A percentile compares a stretch with the other conserved stretches of the same genome.
Evolutionary conservation across 1,139 yeast species (phyloP).

Genomic region (Lodderomyces pseudojiufengensis): DNA sequence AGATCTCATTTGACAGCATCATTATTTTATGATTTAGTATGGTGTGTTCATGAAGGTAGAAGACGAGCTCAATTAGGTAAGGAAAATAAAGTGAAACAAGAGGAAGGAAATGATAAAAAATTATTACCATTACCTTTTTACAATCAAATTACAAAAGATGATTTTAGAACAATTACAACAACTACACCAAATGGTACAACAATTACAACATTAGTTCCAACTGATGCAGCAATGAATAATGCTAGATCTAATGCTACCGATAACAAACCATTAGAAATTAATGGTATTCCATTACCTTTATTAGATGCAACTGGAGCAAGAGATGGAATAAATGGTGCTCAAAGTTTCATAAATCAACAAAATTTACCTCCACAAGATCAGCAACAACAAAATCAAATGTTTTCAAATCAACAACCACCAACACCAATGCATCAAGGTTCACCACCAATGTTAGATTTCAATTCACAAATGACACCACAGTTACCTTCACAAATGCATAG

Average conservation of each 20-base stretch:
- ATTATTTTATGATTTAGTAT: slow-evolving; percentile 83
- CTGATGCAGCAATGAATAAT: slow-evolving; percentile 67
- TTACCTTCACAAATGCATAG: slow-evolving; percentile 4
- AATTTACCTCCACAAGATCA: not conserved
- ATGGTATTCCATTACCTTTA: slow-evolving; percentile 79
- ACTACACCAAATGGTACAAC: slow-evolving; percentile 94
- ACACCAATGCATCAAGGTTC: slow-evolving; percentile 4
- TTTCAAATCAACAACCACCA: slow-evolving; percentile 1
- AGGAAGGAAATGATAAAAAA: slow-evolving; percentile 18
- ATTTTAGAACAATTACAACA: slow-evolving; percentile 77
- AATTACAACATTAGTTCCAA: slow-evolving; percentile 82
- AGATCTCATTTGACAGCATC: slow-evolving; percentile 91
- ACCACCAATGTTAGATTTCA: slow-evolving; percentile 2
- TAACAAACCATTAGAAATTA: slow-evolving; percentile 59
- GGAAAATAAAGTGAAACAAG: slow-evolving; percentile 29
- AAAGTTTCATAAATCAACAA: slow-evolving; percentile 3
- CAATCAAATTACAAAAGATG: slow-evolving; percentile 88
- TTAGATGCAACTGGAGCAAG: slow-evolving; percentile 66
- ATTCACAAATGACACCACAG: slow-evolving; percentile 1
- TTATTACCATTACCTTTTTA: slow-evolving; percentile 86
- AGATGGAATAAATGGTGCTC: slow-evolving; percentile 7
- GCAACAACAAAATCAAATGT: not conserved
- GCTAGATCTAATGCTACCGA: slow-evolving; percentile 58
- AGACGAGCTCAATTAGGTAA: slow-evolving; percentile 61
- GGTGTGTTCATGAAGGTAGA: slow-evolving; percentile 94